Conservation (phyloP, 2,329 filamentous ascomycete genomes). For the Lecanoromycetidae sp. region DNA sequence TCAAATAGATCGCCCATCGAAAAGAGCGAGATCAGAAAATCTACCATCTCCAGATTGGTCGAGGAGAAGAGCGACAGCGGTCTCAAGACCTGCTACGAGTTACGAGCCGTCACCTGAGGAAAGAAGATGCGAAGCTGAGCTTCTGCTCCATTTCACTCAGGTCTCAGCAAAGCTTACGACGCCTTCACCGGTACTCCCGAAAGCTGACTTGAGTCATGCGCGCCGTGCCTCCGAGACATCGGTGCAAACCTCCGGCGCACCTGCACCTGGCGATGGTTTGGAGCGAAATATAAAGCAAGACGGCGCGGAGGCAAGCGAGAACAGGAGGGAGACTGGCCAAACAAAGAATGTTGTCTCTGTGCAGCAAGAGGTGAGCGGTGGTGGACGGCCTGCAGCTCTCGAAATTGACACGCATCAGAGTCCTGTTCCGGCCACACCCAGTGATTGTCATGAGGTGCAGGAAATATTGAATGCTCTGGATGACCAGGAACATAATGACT, state of each 20-base stretch:
- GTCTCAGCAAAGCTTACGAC: slow-evolving; percentile 4
- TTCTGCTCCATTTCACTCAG: slow-evolving; percentile 27
- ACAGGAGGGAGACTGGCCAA: too few species aligned
- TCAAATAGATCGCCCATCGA: slow-evolving; percentile 41
- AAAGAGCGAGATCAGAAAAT: slow-evolving; percentile 49
- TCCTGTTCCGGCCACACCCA: too few species aligned
- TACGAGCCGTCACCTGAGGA: slow-evolving; percentile 25
- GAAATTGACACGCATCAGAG: too few species aligned
- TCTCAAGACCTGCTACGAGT: slow-evolving; percentile 24
- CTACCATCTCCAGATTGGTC: slow-evolving; percentile 33
- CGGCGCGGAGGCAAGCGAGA: too few species aligned
- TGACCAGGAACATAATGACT: too few species aligned
- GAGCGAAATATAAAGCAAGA: too few species aligned
- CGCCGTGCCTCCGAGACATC: neutral
- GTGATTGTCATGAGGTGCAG: too few species aligned
- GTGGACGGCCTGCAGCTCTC: too few species aligned
- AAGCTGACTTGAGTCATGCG: neutral
- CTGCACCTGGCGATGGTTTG: neutral
- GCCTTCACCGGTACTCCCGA: slow-evolving; percentile 1
- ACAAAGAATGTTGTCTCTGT: too few species aligned
- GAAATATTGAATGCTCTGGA: too few species aligned
- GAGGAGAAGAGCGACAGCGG: slow-evolving; percentile 21
- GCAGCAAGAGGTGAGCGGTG: too few species aligned
- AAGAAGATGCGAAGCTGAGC: slow-evolving; percentile 37
- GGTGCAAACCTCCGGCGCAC: neutral